phyloP scores from a whole-genome alignment of 495 filamentous ascomycete species.

The Tuber melanosporum region DNA sequence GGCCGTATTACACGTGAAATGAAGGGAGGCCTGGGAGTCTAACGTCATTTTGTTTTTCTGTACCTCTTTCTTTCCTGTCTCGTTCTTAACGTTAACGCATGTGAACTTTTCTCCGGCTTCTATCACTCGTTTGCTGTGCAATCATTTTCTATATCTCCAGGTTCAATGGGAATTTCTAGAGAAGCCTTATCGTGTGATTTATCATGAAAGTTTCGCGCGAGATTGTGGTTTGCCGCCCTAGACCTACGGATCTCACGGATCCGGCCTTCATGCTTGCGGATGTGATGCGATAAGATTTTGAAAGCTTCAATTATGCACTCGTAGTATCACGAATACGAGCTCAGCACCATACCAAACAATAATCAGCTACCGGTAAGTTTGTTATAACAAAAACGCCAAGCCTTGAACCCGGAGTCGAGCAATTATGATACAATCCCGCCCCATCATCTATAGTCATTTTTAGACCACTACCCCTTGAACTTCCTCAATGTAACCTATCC shows the following conservation, averaged over 20 bases:
- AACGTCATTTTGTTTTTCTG: constrained; percentile 38
- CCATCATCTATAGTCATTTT: constrained; percentile 43
- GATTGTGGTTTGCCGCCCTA: background rate
- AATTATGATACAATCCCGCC: constrained; percentile 6
- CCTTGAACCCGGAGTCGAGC: background rate
- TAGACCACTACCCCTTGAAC: constrained; percentile 56
- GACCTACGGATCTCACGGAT: background rate
- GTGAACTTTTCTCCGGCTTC: constrained; percentile 32
- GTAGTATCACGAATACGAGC: background rate
- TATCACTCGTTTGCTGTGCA: constrained; percentile 28
- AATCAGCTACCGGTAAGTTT: background rate
- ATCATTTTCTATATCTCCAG: constrained; percentile 6
- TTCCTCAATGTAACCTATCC: constrained; percentile 59
- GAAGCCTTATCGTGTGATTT: background rate
- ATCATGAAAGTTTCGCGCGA: background rate
- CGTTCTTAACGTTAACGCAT: constrained; percentile 38
- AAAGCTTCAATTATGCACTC: background rate
- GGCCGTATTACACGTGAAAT: constrained; percentile 38
- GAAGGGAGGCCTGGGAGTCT: constrained; percentile 41
- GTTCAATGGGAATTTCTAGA: constrained; percentile 1
- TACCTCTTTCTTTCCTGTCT: constrained; percentile 39
- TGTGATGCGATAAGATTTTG: background rate
- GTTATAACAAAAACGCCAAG: background rate
- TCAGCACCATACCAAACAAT: background rate
- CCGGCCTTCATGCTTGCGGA: background rate